A percentile compares a stretch with the other conserved stretches of the same genome.
Conservation (phyloP, 2,329 filamentous ascomycete species). For the Hypoxylon sp. region DNA sequence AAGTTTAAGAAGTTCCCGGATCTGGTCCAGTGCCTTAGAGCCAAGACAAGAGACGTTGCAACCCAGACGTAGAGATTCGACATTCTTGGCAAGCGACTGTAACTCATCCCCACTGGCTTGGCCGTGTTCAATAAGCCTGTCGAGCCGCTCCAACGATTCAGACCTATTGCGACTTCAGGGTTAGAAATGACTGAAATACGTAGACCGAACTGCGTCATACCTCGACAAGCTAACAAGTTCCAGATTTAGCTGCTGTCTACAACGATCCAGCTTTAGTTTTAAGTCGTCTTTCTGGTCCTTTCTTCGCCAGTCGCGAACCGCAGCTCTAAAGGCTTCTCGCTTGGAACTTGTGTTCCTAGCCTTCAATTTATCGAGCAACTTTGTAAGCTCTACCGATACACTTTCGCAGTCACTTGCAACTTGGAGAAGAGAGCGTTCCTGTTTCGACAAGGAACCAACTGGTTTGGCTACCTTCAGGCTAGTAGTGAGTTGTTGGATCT, state of each 20-base stretch:
- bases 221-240: constrained; percentile 24
- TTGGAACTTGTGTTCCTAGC: constrained; percentile 40
- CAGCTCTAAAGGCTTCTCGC: constrained; percentile 25
- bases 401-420: constrained; percentile 20
- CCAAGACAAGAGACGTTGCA: constrained; percentile 28
- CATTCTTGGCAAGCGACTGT: constrained; percentile 19
- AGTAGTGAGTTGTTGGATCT: constrained; percentile 17
- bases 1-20: constrained; percentile 18
- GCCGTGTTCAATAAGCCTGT: constrained; percentile 22
- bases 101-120: constrained; percentile 24
- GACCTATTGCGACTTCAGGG: constrained; percentile 11
- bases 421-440: constrained; percentile 17
- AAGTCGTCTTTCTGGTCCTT: constrained; percentile 22
- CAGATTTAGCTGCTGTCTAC: constrained; percentile 28
- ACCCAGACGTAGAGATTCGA: constrained; percentile 25
- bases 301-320: constrained; percentile 16
- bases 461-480: constrained; percentile 8
- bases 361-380: constrained; percentile 45
- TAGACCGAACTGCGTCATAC: constrained; percentile 8
- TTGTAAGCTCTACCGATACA: constrained; percentile 25
- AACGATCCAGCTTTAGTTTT: constrained; percentile 25
- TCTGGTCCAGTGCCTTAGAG: constrained; percentile 21
- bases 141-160: constrained; percentile 21
- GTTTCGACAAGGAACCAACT: constrained; percentile 5
- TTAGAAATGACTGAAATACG: constrained; percentile 3